Evolutionary conservation across 2,329 filamentous ascomycete species (phyloP).

Genomic region (Alternaria panax): DNA sequence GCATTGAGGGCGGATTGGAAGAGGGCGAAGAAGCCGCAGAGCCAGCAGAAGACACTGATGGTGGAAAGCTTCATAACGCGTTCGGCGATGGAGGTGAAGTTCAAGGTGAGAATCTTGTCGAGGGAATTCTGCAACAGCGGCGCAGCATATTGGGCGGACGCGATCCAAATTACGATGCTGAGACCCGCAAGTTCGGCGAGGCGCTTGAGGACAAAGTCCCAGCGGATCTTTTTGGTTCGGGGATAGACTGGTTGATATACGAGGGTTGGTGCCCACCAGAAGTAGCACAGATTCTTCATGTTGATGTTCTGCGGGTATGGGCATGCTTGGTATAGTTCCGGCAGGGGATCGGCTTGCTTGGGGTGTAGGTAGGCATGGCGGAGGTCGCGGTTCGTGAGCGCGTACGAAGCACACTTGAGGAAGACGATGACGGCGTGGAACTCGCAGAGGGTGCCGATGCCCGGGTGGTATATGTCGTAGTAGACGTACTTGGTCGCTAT

Average conservation of each 20-base stretch:
- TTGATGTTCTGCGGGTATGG: slow-evolving; percentile 94
- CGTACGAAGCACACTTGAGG: slow-evolving; percentile 95
- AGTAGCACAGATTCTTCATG: slow-evolving; percentile 85
- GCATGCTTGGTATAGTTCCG: slow-evolving; percentile 80
- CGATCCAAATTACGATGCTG: slow-evolving; percentile 92
- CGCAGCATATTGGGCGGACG: slow-evolving; percentile 90
- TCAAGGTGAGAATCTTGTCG: slow-evolving; percentile 81
- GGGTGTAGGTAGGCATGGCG: slow-evolving; percentile 89
- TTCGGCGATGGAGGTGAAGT: slow-evolving; percentile 83
- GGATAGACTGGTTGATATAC: slow-evolving; percentile 98
- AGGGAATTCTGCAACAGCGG: slow-evolving; percentile 90
- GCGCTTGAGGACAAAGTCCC: slow-evolving; percentile 86
- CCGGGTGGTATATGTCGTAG: slow-evolving; percentile 87
- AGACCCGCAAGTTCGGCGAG: slow-evolving; percentile 78
- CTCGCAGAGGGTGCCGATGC: slow-evolving; percentile 90
- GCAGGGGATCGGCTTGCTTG: slow-evolving; percentile 72
- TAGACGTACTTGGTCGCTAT: slow-evolving; percentile 88
- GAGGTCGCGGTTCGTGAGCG: slow-evolving; percentile 94
- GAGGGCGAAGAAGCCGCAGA: slow-evolving; percentile 94
- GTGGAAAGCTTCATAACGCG: slow-evolving; percentile 93
- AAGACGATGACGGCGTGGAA: slow-evolving; percentile 93
- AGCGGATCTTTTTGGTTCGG: slow-evolving; percentile 79
- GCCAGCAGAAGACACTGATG: slow-evolving; percentile 94
- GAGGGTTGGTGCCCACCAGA: slow-evolving; percentile 97
- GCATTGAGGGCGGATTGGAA: slow-evolving; percentile 95